These are phyloP conservation scores for Trichoderma sp. DNA, from an alignment of 2,329 filamentous ascomycete species.

Conservation along the genomic window DNA sequence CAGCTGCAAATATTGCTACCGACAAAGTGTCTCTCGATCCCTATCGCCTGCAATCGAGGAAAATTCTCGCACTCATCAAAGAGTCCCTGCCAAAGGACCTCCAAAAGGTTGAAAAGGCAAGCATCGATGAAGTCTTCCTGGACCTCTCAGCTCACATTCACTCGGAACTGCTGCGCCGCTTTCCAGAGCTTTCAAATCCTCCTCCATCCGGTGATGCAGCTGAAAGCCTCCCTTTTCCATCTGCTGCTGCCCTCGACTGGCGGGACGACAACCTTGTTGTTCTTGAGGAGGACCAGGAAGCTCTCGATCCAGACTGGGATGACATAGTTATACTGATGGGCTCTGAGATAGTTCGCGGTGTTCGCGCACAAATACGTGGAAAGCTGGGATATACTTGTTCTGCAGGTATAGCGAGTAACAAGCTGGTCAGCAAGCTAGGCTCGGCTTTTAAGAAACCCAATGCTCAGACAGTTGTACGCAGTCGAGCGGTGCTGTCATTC, in stretches of 20 bases:
- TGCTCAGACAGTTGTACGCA: conserved; percentile 88
- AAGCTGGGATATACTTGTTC: conserved; percentile 86
- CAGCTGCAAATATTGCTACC: conserved; percentile 72
- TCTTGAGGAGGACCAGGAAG: conserved; percentile 71
- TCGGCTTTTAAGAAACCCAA: conserved; percentile 92
- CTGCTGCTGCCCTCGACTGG: conserved; percentile 73
- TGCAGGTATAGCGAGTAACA: conserved; percentile 83
- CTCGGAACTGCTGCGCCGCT: conserved; percentile 68
- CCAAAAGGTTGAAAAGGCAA: conserved; percentile 85
- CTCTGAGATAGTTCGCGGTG: conserved; percentile 78
- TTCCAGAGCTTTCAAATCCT: conserved; percentile 63
- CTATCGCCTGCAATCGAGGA: conserved; percentile 80
- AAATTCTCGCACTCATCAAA: conserved; percentile 77
- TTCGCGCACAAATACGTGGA: conserved; percentile 67
- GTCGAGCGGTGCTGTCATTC: conserved; percentile 76
- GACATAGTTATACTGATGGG: conserved; percentile 84
- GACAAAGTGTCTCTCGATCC: conserved; percentile 95
- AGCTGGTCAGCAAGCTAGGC: conserved; percentile 92
- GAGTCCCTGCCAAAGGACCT: conserved; percentile 62
- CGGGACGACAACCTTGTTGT: conserved; percentile 77
- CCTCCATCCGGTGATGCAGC: conserved; percentile 71
- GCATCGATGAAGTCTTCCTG: conserved; percentile 93
- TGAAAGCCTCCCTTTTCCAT: conserved; percentile 69
- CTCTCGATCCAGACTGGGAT: conserved; percentile 90
- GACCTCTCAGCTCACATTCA: conserved; percentile 87